A percentile compares a stretch with the other conserved stretches of the same genome.
These are phyloP conservation scores for Blastocystis sp. DNA, from an alignment of 352 stramenopile genomes.

Conservation along the genomic window DNA sequence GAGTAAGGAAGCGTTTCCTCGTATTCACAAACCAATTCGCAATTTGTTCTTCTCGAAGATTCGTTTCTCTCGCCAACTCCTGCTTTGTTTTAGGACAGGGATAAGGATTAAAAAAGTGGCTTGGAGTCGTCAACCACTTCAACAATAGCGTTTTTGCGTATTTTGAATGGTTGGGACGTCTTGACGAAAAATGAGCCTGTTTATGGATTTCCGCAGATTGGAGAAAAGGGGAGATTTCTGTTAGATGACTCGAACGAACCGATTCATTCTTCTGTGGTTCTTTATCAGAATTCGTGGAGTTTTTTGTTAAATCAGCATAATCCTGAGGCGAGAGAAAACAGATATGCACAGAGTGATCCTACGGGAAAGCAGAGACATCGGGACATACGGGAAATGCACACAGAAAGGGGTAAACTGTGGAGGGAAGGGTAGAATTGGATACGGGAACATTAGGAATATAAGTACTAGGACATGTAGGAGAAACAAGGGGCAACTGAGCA, in stretches of 20 bases:
- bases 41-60: slow-evolving; percentile 49
- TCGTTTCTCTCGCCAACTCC: slow-evolving; percentile 12
- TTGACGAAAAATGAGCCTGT: background rate
- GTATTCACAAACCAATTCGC: slow-evolving; percentile 57
- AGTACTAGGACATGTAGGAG: background rate
- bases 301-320: background rate
- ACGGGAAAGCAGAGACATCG: background rate
- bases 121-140: slow-evolving; percentile 12
- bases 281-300: no score
- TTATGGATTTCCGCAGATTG: background rate
- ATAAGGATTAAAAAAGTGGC: slow-evolving; percentile 55
- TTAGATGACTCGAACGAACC: no score
- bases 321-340: background rate
- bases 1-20: slow-evolving; percentile 38
- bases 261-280: no score
- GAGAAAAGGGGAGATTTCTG: no score
- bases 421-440: background rate
- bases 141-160: slow-evolving; percentile 6
- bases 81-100: background rate
- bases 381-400: background rate
- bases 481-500: background rate
- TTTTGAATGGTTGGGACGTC: slow-evolving; percentile 49
- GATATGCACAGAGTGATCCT: background rate
- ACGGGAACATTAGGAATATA: background rate
- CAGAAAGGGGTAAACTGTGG: background rate